phyloP scores from a whole-genome alignment of 2,329 filamentous ascomycete species.

The Bertia moriformis region DNA sequence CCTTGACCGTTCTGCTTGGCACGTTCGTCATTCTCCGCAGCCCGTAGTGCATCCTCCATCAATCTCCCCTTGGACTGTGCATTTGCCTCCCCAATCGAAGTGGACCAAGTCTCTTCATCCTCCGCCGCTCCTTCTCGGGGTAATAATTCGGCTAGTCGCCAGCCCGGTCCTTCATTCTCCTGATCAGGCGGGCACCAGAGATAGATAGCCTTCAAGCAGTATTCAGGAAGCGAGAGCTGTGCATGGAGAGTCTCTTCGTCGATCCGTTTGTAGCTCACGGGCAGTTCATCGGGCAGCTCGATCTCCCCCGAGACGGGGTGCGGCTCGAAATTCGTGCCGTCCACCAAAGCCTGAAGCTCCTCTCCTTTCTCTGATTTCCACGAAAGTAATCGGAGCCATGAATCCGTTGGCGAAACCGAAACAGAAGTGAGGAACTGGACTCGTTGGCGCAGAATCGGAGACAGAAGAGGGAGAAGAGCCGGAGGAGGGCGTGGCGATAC shows the following conservation, averaged over 20 bases:
- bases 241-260: conserved; percentile 48
- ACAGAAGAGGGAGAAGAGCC: conserved; percentile 42
- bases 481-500: conserved; percentile 43
- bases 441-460: conserved; percentile 47
- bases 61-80: conserved; percentile 20
- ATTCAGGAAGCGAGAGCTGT: conserved; percentile 35
- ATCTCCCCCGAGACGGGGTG: conserved; percentile 53
- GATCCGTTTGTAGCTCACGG: conserved; percentile 37
- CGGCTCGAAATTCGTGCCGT: conserved; percentile 39
- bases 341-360: conserved; percentile 34
- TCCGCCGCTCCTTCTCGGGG: conserved; percentile 30
- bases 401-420: conserved; percentile 23
- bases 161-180: conserved; percentile 32
- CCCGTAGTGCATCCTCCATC: conserved; percentile 16
- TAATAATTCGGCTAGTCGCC: conserved; percentile 44
- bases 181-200: conserved; percentile 46
- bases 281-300: conserved; percentile 40
- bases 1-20: conserved; percentile 8
- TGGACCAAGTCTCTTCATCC: conserved; percentile 32
- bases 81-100: conserved; percentile 37
- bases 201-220: conserved; percentile 36
- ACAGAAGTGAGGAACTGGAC: conserved; percentile 36
- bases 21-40: background rate
- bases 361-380: conserved; percentile 39
- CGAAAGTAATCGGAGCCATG: conserved; percentile 43